Evolutionary conservation across 176 grass and related monocot species (phyloP).

Genomic region (Microstegium vimineum): DNA sequence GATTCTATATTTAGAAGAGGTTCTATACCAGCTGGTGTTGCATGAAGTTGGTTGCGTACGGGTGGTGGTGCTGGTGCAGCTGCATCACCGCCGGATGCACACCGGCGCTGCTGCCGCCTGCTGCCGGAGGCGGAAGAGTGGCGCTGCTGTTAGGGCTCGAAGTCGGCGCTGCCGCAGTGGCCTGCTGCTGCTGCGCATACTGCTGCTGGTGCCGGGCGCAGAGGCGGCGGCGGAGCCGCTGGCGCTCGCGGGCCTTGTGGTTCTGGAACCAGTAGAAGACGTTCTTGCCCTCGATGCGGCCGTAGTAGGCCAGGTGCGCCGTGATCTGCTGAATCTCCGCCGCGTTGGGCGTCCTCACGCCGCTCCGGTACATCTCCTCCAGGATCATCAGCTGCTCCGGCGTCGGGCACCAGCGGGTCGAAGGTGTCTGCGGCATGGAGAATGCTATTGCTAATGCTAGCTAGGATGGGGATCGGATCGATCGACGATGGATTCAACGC

Average conservation of each 20-base stretch:
- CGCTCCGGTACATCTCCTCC: constrained; percentile 83
- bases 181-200: no score
- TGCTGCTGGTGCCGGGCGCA: constrained; percentile 63
- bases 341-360: constrained; percentile 71
- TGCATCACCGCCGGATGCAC: constrained; percentile 40
- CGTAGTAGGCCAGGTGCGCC: constrained; percentile 73
- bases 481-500: not conserved
- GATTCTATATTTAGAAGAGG: no score
- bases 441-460: not conserved
- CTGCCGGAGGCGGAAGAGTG: not conserved
- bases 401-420: constrained; percentile 83
- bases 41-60: constrained; percentile 33
- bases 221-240: constrained; percentile 68
- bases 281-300: constrained; percentile 91
- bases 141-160: not conserved
- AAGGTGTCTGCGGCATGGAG: constrained; percentile 76
- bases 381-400: constrained; percentile 88
- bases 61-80: constrained; percentile 33
- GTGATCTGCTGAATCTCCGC: constrained; percentile 90
- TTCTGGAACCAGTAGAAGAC: constrained; percentile 99
- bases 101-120: not conserved
- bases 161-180: not conserved
- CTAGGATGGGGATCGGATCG: not conserved
- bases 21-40: constrained; percentile 28
- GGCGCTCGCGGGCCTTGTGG: constrained; percentile 83